Evolutionary conservation across 2,329 filamentous ascomycete genomes (phyloP).

Genomic region (Dothistroma pini): DNA sequence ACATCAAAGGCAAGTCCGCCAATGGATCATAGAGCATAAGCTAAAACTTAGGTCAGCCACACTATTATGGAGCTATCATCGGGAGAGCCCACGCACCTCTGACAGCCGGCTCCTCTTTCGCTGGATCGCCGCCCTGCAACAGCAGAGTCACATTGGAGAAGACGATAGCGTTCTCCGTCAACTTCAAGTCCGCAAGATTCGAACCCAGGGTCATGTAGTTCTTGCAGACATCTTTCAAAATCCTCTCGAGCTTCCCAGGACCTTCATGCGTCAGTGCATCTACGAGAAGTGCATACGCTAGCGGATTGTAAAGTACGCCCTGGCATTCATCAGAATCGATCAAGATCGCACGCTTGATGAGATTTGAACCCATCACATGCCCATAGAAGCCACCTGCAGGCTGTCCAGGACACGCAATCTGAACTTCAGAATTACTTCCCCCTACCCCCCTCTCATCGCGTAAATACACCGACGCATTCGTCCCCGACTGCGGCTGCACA

Average conservation of each 20-base stretch:
- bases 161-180: neutral
- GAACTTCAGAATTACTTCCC: neutral
- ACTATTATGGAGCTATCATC: too few relatives aligned
- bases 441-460: neutral
- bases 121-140: neutral
- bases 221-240: neutral
- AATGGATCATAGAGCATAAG: too few relatives aligned
- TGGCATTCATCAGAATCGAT: conserved; percentile 18
- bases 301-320: conserved; percentile 47
- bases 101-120: neutral
- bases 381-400: neutral
- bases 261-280: conserved; percentile 50
- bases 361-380: neutral
- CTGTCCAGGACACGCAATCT: neutral
- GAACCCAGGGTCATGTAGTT: neutral
- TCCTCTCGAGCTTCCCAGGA: conserved; percentile 35
- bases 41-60: too few relatives aligned
- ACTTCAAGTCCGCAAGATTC: neutral
- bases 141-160: neutral
- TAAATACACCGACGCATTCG: neutral
- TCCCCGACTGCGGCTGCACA: neutral
- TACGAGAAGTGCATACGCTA: conserved; percentile 42
- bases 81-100: too few relatives aligned
- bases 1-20: too few relatives aligned
- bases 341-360: neutral